These are phyloP conservation scores for Penicillium sp. DNA, from an alignment of 2,329 filamentous ascomycete genomes.

Conservation along the genomic window DNA sequence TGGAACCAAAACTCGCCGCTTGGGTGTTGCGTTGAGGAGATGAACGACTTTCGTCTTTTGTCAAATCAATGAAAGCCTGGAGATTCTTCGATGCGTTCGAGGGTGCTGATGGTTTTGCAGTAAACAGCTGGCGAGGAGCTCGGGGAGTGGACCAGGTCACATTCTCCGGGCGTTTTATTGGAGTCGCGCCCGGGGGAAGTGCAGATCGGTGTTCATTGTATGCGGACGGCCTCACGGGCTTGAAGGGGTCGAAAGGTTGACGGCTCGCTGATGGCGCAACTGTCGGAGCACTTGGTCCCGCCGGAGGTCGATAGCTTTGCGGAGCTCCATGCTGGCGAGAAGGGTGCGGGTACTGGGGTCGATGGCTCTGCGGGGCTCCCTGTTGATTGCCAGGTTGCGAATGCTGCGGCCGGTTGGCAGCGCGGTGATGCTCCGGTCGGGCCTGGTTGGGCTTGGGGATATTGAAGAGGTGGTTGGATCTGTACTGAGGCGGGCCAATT, in stretches of 20 bases:
- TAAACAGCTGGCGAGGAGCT: constrained; percentile 53
- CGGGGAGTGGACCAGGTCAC: constrained; percentile 48
- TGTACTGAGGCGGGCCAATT: constrained; percentile 47
- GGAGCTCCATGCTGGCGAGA: constrained; percentile 15
- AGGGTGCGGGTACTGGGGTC: constrained; percentile 18
- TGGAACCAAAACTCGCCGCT: constrained; percentile 50
- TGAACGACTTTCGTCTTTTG: constrained; percentile 40
- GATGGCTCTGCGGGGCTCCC: constrained; percentile 4
- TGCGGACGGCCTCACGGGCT: constrained; percentile 37
- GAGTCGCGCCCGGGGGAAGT: constrained; percentile 34
- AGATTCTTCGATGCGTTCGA: constrained; percentile 45
- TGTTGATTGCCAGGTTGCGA: constrained; percentile 20
- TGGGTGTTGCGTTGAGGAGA: constrained; percentile 32
- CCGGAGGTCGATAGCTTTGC: constrained; percentile 19
- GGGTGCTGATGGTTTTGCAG: constrained; percentile 46
- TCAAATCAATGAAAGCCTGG: constrained; percentile 51
- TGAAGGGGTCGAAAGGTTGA: constrained; percentile 42
- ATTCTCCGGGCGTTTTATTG: constrained; percentile 52
- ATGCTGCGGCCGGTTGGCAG: constrained; percentile 9
- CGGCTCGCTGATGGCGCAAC: constrained; percentile 25
- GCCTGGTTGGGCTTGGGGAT: constrained; percentile 50
- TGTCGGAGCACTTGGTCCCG: constrained; percentile 16
- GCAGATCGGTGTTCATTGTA: constrained; percentile 34
- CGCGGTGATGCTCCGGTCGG: constrained; percentile 53
- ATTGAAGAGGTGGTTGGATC: constrained; percentile 50